phyloP scores from a whole-genome alignment of 1,284 basidiomycete species.

The Ustilago xerochloae region DNA sequence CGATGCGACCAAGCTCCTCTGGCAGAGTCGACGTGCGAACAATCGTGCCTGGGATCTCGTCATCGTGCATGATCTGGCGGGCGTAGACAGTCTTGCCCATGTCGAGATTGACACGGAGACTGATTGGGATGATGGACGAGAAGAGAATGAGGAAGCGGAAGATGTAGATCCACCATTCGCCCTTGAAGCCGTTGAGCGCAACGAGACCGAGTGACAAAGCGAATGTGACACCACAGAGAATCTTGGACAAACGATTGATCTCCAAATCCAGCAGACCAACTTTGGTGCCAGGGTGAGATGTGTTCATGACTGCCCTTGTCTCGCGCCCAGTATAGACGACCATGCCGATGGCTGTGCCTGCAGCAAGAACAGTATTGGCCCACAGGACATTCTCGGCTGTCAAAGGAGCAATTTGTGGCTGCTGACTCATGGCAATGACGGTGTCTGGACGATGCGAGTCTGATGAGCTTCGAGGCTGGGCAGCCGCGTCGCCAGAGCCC shows the following conservation, averaged over 20 bases:
- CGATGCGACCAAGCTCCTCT: constrained; percentile 94
- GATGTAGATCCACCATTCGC: constrained; percentile 94
- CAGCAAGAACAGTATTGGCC: constrained; percentile 97
- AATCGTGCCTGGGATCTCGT: constrained; percentile 92
- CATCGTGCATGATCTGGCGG: constrained; percentile 90
- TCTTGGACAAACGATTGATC: constrained; percentile 97
- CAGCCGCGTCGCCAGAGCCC: constrained; percentile 26
- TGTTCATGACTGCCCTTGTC: constrained; percentile 99
- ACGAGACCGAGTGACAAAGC: constrained; percentile 89
- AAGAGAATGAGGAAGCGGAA: constrained; percentile 97
- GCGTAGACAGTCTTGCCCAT: constrained; percentile 99
- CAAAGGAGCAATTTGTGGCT: constrained; percentile 60
- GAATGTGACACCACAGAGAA: constrained; percentile 93
- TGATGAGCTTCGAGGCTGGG: constrained; percentile 17
- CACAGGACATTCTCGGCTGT: constrained; percentile 95
- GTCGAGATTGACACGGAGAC: constrained; percentile 95
- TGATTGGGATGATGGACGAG: constrained; percentile 98
- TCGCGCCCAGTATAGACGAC: constrained; percentile 94
- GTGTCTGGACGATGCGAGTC: constrained; percentile 33
- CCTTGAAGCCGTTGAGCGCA: constrained; percentile 94
- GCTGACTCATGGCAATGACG: constrained; percentile 69
- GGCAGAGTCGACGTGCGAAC: constrained; percentile 96
- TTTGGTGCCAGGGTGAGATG: constrained; percentile 94
- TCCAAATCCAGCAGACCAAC: constrained; percentile 91
- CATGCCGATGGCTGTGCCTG: constrained; percentile 90